phyloP scores from a whole-genome alignment of 805 yeast species.

The Blastobotrys terrestris region DNA sequence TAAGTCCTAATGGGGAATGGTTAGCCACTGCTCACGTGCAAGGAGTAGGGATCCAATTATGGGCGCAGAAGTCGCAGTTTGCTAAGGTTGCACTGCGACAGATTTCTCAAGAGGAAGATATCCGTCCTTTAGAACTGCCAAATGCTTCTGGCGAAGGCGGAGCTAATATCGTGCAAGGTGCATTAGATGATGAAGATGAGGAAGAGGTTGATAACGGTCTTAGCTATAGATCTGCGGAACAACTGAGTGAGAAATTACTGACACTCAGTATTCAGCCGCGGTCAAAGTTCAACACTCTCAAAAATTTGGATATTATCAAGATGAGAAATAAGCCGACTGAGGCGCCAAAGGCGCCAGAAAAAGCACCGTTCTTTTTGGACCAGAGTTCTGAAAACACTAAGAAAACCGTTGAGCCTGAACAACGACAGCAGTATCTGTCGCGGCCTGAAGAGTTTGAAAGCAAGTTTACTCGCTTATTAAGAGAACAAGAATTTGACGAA shows the following conservation, averaged over 20 bases:
- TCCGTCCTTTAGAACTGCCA: slow-evolving; percentile 51
- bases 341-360: slow-evolving; percentile 77
- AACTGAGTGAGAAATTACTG: slow-evolving; percentile 54
- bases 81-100: slow-evolving; percentile 61
- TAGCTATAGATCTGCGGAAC: slow-evolving; percentile 39
- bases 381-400: slow-evolving; percentile 27
- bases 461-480: slow-evolving; percentile 57
- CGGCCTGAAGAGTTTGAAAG: slow-evolving; percentile 51
- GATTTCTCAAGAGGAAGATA: slow-evolving; percentile 62
- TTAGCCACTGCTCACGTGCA: slow-evolving; percentile 89
- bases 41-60: slow-evolving; percentile 82
- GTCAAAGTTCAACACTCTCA: slow-evolving; percentile 66
- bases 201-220: slow-evolving; percentile 27
- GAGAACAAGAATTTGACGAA: slow-evolving; percentile 47
- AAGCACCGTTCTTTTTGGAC: slow-evolving; percentile 77
- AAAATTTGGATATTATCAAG: slow-evolving; percentile 78
- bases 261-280: slow-evolving; percentile 78
- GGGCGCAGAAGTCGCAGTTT: slow-evolving; percentile 91
- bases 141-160: slow-evolving; percentile 77
- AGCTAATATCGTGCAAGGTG: slow-evolving; percentile 66
- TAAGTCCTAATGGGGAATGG: slow-evolving; percentile 84
- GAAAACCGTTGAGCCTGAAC: slow-evolving; percentile 24
- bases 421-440: slow-evolving; percentile 6
- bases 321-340: slow-evolving; percentile 86
- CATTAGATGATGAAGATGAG: slow-evolving; percentile 45